Conservation (phyloP, 2,329 filamentous ascomycete genomes). For the Diaporthe caulivora region DNA sequence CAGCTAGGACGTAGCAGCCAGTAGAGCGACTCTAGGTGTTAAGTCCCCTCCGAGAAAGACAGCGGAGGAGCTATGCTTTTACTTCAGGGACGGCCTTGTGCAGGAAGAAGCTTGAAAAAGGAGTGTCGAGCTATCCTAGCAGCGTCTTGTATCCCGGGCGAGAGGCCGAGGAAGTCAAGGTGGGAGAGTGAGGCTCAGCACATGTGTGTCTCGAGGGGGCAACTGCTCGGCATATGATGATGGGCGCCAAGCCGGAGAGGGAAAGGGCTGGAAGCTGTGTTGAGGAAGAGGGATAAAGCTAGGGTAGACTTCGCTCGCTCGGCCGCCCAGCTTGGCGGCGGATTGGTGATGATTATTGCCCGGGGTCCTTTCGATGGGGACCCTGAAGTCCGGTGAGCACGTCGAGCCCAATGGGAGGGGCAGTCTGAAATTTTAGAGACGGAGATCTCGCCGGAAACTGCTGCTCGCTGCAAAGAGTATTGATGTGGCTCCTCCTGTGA, state of each 20-base stretch:
- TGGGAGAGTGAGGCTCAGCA: slow-evolving; percentile 19
- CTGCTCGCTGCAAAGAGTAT: not conserved
- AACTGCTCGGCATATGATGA: slow-evolving; percentile 22
- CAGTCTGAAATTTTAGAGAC: not conserved
- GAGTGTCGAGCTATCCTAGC: not conserved
- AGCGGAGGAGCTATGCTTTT: not conserved
- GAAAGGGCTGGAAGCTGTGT: slow-evolving; percentile 18
- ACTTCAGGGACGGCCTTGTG: not conserved
- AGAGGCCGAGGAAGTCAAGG: not conserved
- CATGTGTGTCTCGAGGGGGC: not conserved
- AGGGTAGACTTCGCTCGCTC: slow-evolving; percentile 7
- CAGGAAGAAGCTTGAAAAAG: not conserved
- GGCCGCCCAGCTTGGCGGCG: slow-evolving; percentile 10
- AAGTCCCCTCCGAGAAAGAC: not conserved
- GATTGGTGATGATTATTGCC: not conserved
- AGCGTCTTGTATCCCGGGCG: not conserved
- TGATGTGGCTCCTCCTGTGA: slow-evolving; percentile 1
- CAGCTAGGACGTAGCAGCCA: slow-evolving; percentile 33
- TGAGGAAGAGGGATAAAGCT: not conserved
- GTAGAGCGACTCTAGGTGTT: not conserved
- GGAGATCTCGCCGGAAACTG: not conserved
- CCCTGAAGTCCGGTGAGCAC: not conserved
- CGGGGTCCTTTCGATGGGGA: slow-evolving; percentile 16
- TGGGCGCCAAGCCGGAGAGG: slow-evolving; percentile 12
- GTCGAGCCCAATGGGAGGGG: not conserved